These are phyloP conservation scores for Porphyra umbilicalis DNA, from an alignment of 31 red algal species.

Conservation along the genomic window DNA sequence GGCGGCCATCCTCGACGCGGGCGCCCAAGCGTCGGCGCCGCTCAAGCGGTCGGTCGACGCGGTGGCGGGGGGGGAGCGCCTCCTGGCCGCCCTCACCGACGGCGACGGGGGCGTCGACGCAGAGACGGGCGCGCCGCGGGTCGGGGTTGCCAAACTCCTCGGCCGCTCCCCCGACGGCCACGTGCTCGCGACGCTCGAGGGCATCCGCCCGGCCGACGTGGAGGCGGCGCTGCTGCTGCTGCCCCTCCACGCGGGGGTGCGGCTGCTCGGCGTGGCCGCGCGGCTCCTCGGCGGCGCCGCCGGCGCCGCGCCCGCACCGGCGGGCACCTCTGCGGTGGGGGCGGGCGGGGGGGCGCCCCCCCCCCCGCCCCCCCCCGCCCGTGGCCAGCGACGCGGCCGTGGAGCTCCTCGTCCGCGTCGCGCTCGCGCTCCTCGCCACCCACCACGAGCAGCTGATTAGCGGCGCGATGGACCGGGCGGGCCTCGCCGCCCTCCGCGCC, in stretches of 20 bases:
- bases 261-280: constrained; percentile 33
- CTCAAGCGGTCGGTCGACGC: constrained; percentile 70
- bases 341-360: neutral
- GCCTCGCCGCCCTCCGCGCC: constrained; percentile 31
- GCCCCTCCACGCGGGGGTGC: constrained; percentile 36
- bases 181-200: constrained; percentile 53
- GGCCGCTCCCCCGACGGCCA: constrained; percentile 43
- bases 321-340: neutral
- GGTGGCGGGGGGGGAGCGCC: constrained; percentile 58
- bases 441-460: constrained; percentile 63
- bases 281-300: constrained; percentile 15
- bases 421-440: constrained; percentile 31
- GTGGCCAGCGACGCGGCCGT: constrained; percentile 4
- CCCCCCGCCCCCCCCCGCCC: neutral
- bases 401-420: constrained; percentile 39
- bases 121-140: constrained; percentile 28
- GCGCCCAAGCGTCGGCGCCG: constrained; percentile 34
- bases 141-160: constrained; percentile 36
- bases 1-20: constrained; percentile 6
- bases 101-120: constrained; percentile 42
- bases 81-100: constrained; percentile 66
- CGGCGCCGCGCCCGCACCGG: neutral
- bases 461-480: constrained; percentile 37
- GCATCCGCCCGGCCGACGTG: constrained; percentile 56
- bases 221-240: constrained; percentile 77